Percentiles rank a stretch among this genome's conserved stretches.
Evolutionary conservation across 441 rosid genomes (phyloP).

Genomic region (Arabidopsis lyrata): DNA sequence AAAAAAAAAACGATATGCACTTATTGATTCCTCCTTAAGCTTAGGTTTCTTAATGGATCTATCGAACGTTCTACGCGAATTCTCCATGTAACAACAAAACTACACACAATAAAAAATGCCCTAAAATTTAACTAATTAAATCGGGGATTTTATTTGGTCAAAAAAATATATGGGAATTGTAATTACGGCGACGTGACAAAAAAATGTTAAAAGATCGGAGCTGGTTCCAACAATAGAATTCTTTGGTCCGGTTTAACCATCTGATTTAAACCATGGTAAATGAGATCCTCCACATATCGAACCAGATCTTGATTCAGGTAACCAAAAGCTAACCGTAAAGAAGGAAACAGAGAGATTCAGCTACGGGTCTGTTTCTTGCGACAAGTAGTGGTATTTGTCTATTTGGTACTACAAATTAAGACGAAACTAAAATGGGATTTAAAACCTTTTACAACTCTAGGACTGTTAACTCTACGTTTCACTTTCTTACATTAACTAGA

Average conservation of each 20-base stretch:
- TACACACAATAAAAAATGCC: no score
- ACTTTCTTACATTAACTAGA: conserved; percentile 1
- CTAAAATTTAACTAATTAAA: no score
- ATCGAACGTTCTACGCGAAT: conserved; percentile 56
- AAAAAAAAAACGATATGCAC: no score
- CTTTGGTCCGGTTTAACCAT: neutral
- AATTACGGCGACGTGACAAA: neutral
- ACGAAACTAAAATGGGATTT: neutral
- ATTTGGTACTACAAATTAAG: conserved; percentile 7
- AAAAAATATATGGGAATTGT: no score
- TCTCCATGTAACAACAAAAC: conserved; percentile 49
- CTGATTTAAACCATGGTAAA: neutral
- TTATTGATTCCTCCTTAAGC: no score
- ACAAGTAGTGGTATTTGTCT: no score
- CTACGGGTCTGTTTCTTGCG: neutral
- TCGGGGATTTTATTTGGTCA: no score
- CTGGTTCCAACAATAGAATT: neutral
- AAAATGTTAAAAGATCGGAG: neutral
- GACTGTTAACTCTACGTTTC: neutral
- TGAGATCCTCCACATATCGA: neutral
- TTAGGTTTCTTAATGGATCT: no score
- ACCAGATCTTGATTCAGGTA: neutral
- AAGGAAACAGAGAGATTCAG: neutral
- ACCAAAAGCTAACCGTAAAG: conserved; percentile 1
- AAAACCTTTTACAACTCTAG: neutral